Conservation (phyloP, 345 rosid species). For the Aurinia saxatilis region DNA sequence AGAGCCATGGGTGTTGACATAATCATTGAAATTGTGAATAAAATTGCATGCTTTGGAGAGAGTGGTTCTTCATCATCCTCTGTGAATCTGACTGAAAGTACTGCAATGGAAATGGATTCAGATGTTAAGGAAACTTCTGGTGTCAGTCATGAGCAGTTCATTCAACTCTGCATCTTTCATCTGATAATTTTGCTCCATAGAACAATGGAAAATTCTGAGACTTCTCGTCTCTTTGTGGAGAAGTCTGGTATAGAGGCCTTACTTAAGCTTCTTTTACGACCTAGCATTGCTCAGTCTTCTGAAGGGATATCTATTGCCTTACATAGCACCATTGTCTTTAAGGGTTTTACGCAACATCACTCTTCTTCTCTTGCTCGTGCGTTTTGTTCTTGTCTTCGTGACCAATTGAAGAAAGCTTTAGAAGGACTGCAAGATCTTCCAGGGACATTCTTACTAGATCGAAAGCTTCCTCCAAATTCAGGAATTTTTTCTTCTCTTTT, state of each 20-base stretch:
- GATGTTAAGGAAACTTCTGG: conserved; percentile 56
- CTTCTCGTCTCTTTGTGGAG: conserved; percentile 87
- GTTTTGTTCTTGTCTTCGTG: conserved; percentile 75
- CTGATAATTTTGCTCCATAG: conserved; percentile 91
- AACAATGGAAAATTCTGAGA: conserved; percentile 92
- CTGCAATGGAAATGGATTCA: conserved; percentile 88
- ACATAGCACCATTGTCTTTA: conserved; percentile 95
- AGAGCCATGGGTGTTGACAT: conserved; percentile 87
- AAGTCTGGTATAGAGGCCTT: conserved; percentile 91
- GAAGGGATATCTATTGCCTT: conserved; percentile 95
- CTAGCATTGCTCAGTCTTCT: conserved; percentile 85
- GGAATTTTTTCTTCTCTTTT: conserved; percentile 73
- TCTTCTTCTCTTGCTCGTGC: conserved; percentile 83
- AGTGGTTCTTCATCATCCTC: conserved; percentile 37
- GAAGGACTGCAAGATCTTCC: conserved; percentile 43
- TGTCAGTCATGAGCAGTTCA: conserved; percentile 69
- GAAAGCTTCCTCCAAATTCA: conserved; percentile 42
- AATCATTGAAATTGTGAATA: conserved; percentile 78
- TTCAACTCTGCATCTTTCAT: conserved; percentile 85
- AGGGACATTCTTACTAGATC: conserved; percentile 73
- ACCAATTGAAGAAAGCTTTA: conserved; percentile 67
- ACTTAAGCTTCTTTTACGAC: conserved; percentile 73
- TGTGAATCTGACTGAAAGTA: conserved; percentile 42
- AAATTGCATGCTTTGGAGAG: conserved; percentile 61
- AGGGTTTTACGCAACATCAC: conserved; percentile 93